Evolutionary conservation across 306 rosid genomes (phyloP).

Genomic region (Luffa aegyptiaca): DNA sequence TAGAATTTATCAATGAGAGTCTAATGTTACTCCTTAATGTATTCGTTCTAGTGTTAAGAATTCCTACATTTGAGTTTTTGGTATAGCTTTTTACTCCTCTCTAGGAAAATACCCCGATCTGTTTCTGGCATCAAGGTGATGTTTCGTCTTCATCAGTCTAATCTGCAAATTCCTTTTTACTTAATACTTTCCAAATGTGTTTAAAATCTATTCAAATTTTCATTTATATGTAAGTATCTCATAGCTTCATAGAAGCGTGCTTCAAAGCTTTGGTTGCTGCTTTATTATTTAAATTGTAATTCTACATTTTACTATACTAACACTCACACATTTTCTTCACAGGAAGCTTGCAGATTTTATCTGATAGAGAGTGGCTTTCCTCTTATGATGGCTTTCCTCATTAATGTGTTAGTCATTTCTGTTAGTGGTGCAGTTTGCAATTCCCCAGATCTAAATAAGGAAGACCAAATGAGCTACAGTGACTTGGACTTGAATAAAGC

Average conservation of each 20-base stretch:
- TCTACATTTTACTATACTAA: not conserved
- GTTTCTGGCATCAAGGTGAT: constrained; percentile 67
- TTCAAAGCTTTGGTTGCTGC: not conserved
- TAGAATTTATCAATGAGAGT: too few species aligned
- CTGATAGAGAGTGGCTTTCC: constrained; percentile 88
- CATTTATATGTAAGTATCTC: not conserved
- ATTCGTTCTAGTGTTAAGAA: too few species aligned
- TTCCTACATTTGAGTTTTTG: not conserved
- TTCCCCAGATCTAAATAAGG: constrained; percentile 49
- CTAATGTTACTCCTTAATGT: too few species aligned
- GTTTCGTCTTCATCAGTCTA: constrained; percentile 11
- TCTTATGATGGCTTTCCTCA: constrained; percentile 76
- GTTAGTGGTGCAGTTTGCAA: constrained; percentile 89
- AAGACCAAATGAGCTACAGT: constrained; percentile 60
- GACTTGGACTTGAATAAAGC: constrained; percentile 92
- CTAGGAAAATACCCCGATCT: constrained; percentile 87
- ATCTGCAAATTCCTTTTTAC: not conserved
- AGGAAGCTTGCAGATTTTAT: constrained; percentile 97
- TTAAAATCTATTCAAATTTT: not conserved
- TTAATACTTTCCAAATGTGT: not conserved
- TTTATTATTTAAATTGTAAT: not conserved
- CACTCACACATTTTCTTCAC: constrained; percentile 12
- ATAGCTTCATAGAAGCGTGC: not conserved
- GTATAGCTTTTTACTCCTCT: constrained; percentile 23
- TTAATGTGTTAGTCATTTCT: constrained; percentile 75